A percentile compares a stretch with the other conserved stretches of the same genome.
Conservation (phyloP, 352 stramenopile genomes). For the Phytophthora sp. region DNA sequence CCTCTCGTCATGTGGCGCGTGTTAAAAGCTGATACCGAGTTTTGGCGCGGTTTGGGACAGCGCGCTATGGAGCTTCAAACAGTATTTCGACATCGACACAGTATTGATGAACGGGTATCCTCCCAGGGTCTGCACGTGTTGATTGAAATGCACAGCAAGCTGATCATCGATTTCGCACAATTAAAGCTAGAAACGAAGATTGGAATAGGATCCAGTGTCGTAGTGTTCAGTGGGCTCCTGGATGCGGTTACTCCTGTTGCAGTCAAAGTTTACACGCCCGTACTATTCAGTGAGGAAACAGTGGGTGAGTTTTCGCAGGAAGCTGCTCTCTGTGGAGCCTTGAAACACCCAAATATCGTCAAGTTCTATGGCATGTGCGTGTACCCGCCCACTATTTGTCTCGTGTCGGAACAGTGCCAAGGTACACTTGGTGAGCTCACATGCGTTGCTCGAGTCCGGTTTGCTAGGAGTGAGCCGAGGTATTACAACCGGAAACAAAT, state of each 20-base stretch:
- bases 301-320: constrained; percentile 66
- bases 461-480: background rate
- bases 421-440: constrained; percentile 59
- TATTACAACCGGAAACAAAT: constrained; percentile 48
- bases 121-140: constrained; percentile 66
- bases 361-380: constrained; percentile 70
- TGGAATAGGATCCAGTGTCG: constrained; percentile 45
- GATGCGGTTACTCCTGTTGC: constrained; percentile 47
- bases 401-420: constrained; percentile 79
- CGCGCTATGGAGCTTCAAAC: constrained; percentile 33
- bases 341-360: constrained; percentile 70
- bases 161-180: constrained; percentile 80
- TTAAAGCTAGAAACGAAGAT: constrained; percentile 66
- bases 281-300: constrained; percentile 57
- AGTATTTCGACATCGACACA: constrained; percentile 35
- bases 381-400: constrained; percentile 70
- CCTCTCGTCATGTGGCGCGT: constrained; percentile 42
- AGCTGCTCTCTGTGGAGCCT: constrained; percentile 45
- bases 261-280: constrained; percentile 69
- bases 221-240: constrained; percentile 56
- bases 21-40: constrained; percentile 57
- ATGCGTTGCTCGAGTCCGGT: constrained; percentile 10
- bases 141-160: constrained; percentile 73
- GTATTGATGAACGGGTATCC: constrained; percentile 39
- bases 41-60: constrained; percentile 49